phyloP scores from a whole-genome alignment of 208 protist species.

The Acanthamoeba culbertsoni region DNA sequence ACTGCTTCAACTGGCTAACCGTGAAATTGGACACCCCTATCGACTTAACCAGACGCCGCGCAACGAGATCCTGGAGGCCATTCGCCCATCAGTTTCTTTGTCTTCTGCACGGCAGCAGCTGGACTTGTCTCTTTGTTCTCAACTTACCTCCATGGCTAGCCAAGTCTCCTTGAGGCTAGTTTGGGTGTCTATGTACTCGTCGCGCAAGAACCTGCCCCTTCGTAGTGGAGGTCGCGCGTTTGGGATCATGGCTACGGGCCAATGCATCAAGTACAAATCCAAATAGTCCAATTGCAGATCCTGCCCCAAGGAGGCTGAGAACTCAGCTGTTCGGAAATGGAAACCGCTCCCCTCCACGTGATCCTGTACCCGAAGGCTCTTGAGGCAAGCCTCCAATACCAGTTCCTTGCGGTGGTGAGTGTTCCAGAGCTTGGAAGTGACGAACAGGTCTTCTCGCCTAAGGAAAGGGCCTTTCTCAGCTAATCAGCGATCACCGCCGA shows the following conservation, averaged over 20 bases:
- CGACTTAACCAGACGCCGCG: neutral
- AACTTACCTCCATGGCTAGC: neutral
- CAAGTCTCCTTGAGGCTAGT: neutral
- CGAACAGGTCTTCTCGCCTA: neutral
- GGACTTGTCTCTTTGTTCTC: neutral
- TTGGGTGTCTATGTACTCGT: neutral
- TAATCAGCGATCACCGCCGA: too few species aligned
- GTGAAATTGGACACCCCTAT: constrained; percentile 27
- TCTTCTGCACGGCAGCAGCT: too few species aligned
- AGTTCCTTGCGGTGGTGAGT: neutral
- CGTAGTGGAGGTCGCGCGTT: neutral
- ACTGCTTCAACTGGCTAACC: neutral
- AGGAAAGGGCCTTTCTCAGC: too few species aligned
- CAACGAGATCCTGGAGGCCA: neutral
- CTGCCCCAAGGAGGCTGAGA: neutral
- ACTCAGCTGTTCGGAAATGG: too few species aligned
- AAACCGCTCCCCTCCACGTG: neutral
- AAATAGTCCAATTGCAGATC: neutral
- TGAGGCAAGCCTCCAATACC: neutral
- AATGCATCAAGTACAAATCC: constrained; percentile 4
- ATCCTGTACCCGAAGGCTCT: neutral
- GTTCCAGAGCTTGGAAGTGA: constrained; percentile 33
- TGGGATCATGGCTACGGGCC: neutral
- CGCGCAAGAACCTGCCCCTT: neutral
- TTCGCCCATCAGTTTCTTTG: neutral